phyloP scores from a whole-genome alignment of 2,329 filamentous ascomycete genomes.

The Xylaria hypoxylon region DNA sequence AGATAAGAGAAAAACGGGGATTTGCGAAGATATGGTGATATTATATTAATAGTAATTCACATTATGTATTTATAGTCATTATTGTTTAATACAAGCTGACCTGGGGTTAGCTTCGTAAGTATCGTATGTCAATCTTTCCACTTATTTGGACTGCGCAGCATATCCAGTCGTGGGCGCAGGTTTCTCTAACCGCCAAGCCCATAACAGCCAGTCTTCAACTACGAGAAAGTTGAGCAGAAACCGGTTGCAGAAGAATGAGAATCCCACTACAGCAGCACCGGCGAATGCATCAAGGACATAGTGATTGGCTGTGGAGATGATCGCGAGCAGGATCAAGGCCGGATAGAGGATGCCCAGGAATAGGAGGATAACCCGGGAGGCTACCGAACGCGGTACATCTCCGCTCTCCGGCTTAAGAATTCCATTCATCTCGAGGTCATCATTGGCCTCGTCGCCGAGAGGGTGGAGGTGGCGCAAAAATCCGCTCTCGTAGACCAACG shows the following conservation, averaged over 20 bases:
- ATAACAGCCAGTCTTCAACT: slow-evolving; percentile 74
- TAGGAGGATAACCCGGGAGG: slow-evolving; percentile 38
- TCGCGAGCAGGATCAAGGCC: slow-evolving; percentile 64
- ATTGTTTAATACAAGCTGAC: slow-evolving; percentile 15
- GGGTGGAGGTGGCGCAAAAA: slow-evolving; percentile 55
- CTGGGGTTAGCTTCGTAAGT: neutral
- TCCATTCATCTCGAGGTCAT: slow-evolving; percentile 39
- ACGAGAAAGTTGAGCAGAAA: slow-evolving; percentile 69
- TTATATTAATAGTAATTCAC: slow-evolving; percentile 37
- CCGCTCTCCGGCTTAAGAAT: slow-evolving; percentile 38
- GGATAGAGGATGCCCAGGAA: slow-evolving; percentile 64
- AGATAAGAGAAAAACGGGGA: neutral
- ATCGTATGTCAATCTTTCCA: neutral
- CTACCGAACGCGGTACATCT: slow-evolving; percentile 42
- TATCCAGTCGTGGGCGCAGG: slow-evolving; percentile 63
- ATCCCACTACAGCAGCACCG: slow-evolving; percentile 68
- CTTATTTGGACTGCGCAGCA: slow-evolving; percentile 33
- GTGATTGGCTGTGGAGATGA: slow-evolving; percentile 72
- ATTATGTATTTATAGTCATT: slow-evolving; percentile 37
- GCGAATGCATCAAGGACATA: slow-evolving; percentile 75
- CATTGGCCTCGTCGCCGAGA: slow-evolving; percentile 29
- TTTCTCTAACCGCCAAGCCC: slow-evolving; percentile 72
- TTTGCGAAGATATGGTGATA: slow-evolving; percentile 12
- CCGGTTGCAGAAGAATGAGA: slow-evolving; percentile 67
- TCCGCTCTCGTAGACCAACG: slow-evolving; percentile 64